Percentiles rank a stretch among this genome's conserved stretches.
Evolutionary conservation across 306 rosid species (phyloP).

Genomic region (Morella rubra): DNA sequence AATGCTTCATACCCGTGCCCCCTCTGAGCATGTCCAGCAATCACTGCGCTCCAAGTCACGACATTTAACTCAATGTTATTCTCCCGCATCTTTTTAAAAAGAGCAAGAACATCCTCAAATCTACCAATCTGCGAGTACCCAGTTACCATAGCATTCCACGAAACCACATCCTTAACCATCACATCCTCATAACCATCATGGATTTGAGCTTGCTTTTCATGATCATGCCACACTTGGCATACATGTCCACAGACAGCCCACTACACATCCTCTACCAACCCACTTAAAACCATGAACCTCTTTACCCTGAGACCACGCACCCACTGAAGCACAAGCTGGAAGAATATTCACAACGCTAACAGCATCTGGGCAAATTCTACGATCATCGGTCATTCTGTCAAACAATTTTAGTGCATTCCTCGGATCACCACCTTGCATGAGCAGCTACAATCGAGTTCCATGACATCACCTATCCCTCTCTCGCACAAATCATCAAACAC

Average conservation of each 20-base stretch:
- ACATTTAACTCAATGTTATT: constrained; percentile 64
- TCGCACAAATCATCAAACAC: constrained; percentile 65
- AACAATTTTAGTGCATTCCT: constrained; percentile 46
- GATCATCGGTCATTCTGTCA: constrained; percentile 36
- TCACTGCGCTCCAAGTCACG: constrained; percentile 84
- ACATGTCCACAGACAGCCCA: constrained; percentile 81
- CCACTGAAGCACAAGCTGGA: constrained; percentile 64
- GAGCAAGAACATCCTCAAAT: constrained; percentile 54
- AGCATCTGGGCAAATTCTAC: constrained; percentile 45
- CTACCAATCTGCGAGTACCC: constrained; percentile 76
- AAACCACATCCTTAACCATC: constrained; percentile 78
- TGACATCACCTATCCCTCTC: constrained; percentile 60
- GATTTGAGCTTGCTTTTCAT: constrained; percentile 55
- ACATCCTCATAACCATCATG: constrained; percentile 69
- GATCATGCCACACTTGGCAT: constrained; percentile 71
- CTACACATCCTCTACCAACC: constrained; percentile 73
- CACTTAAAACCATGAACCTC: constrained; percentile 62
- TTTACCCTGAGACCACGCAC: constrained; percentile 49
- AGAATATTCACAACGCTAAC: constrained; percentile 73
- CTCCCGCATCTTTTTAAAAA: constrained; percentile 64
- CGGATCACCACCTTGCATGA: constrained; percentile 41
- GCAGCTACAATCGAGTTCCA: constrained; percentile 79
- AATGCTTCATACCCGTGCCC: constrained; percentile 68
- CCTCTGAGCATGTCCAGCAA: constrained; percentile 78
- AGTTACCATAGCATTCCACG: constrained; percentile 89